A percentile compares a stretch with the other conserved stretches of the same genome.
Conservation (phyloP, 1,284 basidiomycete species). For the Ceratobasidium sp. region DNA sequence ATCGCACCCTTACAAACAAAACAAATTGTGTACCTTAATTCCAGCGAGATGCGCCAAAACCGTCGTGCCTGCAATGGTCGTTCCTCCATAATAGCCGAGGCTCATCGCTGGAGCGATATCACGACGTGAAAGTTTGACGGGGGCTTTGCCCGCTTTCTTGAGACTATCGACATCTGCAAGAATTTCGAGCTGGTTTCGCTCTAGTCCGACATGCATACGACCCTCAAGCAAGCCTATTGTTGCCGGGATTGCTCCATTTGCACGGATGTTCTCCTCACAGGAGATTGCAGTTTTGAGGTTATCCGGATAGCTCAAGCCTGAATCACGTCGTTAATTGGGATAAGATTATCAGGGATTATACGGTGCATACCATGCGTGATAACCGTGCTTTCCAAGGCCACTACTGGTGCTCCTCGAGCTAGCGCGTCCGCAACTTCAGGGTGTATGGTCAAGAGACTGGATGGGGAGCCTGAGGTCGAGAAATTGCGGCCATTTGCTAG, state of each 20-base stretch:
- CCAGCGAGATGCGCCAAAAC: slow-evolving; percentile 83
- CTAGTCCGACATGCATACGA: slow-evolving; percentile 86
- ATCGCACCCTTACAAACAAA: neutral
- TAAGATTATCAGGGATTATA: neutral
- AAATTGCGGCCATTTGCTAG: neutral
- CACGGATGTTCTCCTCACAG: slow-evolving; percentile 82
- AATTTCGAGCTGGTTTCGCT: slow-evolving; percentile 70
- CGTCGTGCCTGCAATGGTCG: slow-evolving; percentile 91
- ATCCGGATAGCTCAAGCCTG: slow-evolving; percentile 78
- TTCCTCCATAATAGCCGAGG: slow-evolving; percentile 78
- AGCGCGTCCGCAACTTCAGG: slow-evolving; percentile 85
- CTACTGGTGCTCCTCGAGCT: slow-evolving; percentile 57
- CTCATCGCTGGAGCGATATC: slow-evolving; percentile 86
- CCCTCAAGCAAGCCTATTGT: slow-evolving; percentile 91
- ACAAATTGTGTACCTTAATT: slow-evolving; percentile 65
- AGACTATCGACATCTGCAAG: slow-evolving; percentile 68
- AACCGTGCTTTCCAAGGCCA: slow-evolving; percentile 78
- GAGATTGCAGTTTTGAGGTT: slow-evolving; percentile 80
- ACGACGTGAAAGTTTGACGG: slow-evolving; percentile 84
- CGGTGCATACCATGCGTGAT: slow-evolving; percentile 77
- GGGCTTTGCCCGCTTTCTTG: slow-evolving; percentile 55
- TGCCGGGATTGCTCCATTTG: slow-evolving; percentile 83
- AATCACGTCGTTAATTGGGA: slow-evolving; percentile 44
- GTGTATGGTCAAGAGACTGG: slow-evolving; percentile 53
- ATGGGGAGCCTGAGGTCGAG: slow-evolving; percentile 11